Base-by-base conservation (phyloP, 2,329 filamentous ascomycete species). In the Mariannaea sp. region DNA sequence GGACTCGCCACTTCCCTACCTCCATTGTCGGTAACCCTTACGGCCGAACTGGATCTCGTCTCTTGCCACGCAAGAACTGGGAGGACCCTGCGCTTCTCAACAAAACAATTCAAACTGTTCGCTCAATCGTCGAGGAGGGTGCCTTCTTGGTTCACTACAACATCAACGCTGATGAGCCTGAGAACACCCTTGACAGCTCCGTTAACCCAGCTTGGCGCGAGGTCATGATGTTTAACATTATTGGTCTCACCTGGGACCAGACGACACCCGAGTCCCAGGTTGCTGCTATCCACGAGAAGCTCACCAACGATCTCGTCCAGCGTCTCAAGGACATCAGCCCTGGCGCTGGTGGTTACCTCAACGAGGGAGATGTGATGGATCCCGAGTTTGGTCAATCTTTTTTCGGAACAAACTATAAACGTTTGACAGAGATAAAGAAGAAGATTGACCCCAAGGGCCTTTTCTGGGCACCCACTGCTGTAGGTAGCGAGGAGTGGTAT, bases 201-300 rank as follows among this genome's bases (percentile, higher is more conserved):
- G 65, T 72, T n/a, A 73, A 74, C 45, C 77, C 77, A 1, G 77
- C 76, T 1, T 81, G 77, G 77, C 69, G 78, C n/a, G 69, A 71
- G 1, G 70, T 71, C 7, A 61, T 67, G 26, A 65, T 75, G 65
- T 70, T 71, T 47, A 64, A 61, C 43, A 74, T 74, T 55, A 63
- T 61, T n/a, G 62, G 61, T 20, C 49, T 59, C 8, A 49, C 35
- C 38, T 65, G 62, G 62, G 45, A 55, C 29, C 35, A 13, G 4
- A 16, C 53, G 2, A 62, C 57, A 1, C 17, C 62, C 27, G 55
- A 61, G 41, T 13, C 30, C 2, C 44, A 57, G 9, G 38, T 63
- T 4, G 56, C 51, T 62, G 38, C 57, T n/a, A 48, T 61, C 4
- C 67, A 69, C 45, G 49, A 68, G 30, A 67, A 62, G 54, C 59